Evolutionary conservation across 2,329 filamentous ascomycete species (phyloP), one percentile per base, ranked within the genome.

Genomic region (Microascus cirrosus): DNA sequence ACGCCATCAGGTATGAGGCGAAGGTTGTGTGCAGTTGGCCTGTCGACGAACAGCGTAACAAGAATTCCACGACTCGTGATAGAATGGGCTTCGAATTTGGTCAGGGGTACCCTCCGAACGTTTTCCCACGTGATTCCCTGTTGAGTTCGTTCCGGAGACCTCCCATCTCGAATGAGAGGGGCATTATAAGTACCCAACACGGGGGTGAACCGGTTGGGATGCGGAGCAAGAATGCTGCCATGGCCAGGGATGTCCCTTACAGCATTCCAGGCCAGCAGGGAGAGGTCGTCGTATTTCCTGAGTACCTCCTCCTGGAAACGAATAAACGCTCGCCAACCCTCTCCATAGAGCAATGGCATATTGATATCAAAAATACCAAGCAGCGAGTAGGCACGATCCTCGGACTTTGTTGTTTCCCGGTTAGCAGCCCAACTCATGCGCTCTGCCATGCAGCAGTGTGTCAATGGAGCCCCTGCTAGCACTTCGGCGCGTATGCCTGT

Each of bases 311-410:
- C 63, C 54, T 71, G 68, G 1, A 72, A 59, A n/a, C 70, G 63
- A 8, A 64, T 54, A 48, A 71, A 71, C 7, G 69, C 69, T 34
- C 59, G 64, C 24, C 28, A 48, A n/a, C 70, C 69, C 45, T 72
- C 70, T 1, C 70, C 71, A 20, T 71, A 73, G 0, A 71, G 60
- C 24, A 72, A 61, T 6, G 68, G 65, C 68, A 73, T 72, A 28
- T 67, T 68, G 3, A 73, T 63, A 36, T 62, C 64, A 25, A 70
- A 72, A 2, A 73, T 60, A 1, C 70, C 71, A 36, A 73, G 60
- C 32, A 73, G 55, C 32, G 65, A 68, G 57, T 72, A 73, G 0
- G 70, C 70, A 48, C 63, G 60, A 59, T 73, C 70, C 45, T 71
- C 65, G 35, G 52, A 15, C 11, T 66, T 64, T 1, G 61, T 65